phyloP scores from a whole-genome alignment of 2,329 filamentous ascomycete genomes.

The Geosmithia morbida region DNA sequence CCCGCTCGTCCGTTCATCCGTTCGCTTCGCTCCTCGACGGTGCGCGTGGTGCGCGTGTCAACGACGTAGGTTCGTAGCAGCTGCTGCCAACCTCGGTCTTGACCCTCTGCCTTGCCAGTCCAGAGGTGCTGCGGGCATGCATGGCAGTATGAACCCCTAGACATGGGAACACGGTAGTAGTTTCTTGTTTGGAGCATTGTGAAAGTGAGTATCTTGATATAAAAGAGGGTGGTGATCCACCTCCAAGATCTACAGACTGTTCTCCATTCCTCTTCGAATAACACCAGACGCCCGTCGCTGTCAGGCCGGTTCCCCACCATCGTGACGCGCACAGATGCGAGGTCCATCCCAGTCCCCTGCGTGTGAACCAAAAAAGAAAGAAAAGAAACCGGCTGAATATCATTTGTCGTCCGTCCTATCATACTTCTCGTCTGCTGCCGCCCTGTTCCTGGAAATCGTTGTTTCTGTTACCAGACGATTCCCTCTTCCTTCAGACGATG shows the following conservation, averaged over 20 bases:
- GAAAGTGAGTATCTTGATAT: constrained; percentile 19
- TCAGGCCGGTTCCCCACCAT: not conserved
- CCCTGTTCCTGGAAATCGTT: not conserved
- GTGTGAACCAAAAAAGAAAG: not conserved
- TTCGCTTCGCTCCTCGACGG: too few species aligned
- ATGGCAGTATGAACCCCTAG: too few species aligned
- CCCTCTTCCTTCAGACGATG: constrained; percentile 22
- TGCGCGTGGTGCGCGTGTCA: not conserved
- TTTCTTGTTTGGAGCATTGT: not conserved
- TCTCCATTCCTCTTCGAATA: not conserved
- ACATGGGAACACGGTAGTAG: not conserved
- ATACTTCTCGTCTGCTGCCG: not conserved
- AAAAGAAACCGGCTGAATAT: not conserved
- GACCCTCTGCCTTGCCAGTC: not conserved
- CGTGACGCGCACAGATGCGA: not conserved
- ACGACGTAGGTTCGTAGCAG: not conserved
- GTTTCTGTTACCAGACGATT: constrained; percentile 16
- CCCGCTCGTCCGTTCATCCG: not conserved
- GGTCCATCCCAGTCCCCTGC: not conserved
- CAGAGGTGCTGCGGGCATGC: not conserved
- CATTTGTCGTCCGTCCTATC: not conserved
- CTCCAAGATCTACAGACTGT: constrained; percentile 27
- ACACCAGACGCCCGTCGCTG: constrained; percentile 3
- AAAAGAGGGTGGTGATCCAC: constrained; percentile 26
- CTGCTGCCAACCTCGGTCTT: not conserved